Conservation (phyloP, 306 rosid species). For the Glycyrrhiza uralensis region DNA sequence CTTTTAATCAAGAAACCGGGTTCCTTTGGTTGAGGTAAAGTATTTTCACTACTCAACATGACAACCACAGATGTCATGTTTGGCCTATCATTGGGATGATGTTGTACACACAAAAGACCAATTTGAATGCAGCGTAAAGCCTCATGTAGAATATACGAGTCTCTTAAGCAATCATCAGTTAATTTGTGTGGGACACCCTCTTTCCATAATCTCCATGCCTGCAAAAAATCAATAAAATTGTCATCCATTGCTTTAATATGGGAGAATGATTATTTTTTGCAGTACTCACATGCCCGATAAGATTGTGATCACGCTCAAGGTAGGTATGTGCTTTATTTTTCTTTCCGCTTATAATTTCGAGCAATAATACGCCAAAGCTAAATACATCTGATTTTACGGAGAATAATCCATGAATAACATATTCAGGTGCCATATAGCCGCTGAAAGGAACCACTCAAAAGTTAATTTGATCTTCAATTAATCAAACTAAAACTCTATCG, state of each 20-base stretch:
- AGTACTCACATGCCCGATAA: conserved; percentile 3
- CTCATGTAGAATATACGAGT: not conserved
- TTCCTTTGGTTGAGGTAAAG: not conserved
- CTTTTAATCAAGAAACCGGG: not conserved
- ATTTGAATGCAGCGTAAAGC: conserved; percentile 15
- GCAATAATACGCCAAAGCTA: not conserved
- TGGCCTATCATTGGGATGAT: conserved; percentile 17
- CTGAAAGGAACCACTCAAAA: not conserved
- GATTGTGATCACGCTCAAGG: not conserved
- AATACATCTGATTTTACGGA: conserved; percentile 17
- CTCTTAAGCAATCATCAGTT: not conserved
- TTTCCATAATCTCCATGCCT: conserved; percentile 32
- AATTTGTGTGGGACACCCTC: not conserved
- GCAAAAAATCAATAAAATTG: not conserved
- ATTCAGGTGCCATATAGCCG: conserved; percentile 24
- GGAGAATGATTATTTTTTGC: not conserved
- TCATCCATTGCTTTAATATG: not conserved
- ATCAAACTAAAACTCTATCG: not conserved
- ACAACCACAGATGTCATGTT: conserved; percentile 20
- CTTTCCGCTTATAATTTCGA: not conserved
- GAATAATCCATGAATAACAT: conserved; percentile 8
- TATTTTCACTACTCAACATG: conserved; percentile 10
- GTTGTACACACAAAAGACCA: conserved; percentile 18
- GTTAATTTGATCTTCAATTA: not conserved
- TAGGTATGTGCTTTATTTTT: not conserved